Evolutionary conservation across 257 asterid genomes (phyloP).

Genomic region (Galeopsis tetrahit): DNA sequence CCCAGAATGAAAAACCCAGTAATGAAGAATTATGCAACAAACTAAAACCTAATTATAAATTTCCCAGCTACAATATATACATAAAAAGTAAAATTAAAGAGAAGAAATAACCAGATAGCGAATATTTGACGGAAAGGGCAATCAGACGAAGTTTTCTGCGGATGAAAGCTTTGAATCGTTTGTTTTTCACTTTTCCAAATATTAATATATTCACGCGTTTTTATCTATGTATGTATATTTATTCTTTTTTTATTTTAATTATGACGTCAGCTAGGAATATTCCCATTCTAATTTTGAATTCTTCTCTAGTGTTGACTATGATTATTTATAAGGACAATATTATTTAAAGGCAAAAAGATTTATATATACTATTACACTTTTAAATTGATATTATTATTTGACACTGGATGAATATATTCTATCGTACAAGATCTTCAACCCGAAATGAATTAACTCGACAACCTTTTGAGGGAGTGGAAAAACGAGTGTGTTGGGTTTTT

Average conservation of each 20-base stretch:
- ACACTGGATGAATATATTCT: too few species aligned
- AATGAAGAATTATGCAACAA: slow-evolving; percentile 10
- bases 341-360: too few species aligned
- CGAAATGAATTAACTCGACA: too few species aligned
- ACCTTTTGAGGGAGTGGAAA: too few species aligned
- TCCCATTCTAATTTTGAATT: slow-evolving; percentile 3
- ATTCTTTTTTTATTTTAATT: not conserved
- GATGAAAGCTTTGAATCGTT: slow-evolving; percentile 40
- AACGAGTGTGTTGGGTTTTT: too few species aligned
- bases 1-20: not conserved
- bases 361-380: too few species aligned
- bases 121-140: slow-evolving; percentile 35
- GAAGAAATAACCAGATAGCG: slow-evolving; percentile 34
- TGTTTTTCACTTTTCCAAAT: slow-evolving; percentile 33
- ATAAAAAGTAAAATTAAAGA: not conserved
- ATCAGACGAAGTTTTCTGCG: slow-evolving; percentile 44
- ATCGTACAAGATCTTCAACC: too few species aligned
- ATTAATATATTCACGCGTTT: not conserved
- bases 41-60: slow-evolving; percentile 15
- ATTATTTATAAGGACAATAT: too few species aligned
- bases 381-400: too few species aligned
- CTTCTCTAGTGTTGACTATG: not conserved
- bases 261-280: slow-evolving; percentile 23
- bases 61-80: slow-evolving; percentile 2
- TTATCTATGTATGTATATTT: not conserved